Evolutionary conservation across 2,329 filamentous ascomycete genomes (phyloP).

Genomic region (Hymenoscyphus occultus): DNA sequence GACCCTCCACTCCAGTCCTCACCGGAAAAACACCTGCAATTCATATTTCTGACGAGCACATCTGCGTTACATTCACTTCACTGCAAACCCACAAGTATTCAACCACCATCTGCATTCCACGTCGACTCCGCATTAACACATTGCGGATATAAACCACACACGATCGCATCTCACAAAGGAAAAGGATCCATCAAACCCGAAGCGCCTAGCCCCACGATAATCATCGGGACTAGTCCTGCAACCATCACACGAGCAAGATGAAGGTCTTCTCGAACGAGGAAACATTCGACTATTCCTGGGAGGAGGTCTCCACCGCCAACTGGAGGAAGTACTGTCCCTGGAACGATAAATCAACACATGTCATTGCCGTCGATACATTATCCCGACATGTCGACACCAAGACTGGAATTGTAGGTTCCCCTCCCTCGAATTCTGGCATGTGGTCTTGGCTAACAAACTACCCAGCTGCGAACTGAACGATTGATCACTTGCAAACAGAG

Average conservation of each 20-base stretch:
- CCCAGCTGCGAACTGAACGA: conserved; percentile 66
- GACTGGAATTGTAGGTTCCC: conserved; percentile 60
- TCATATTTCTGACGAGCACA: neutral
- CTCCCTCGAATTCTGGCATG: conserved; percentile 22
- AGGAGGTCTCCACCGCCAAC: conserved; percentile 95
- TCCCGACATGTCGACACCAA: conserved; percentile 63
- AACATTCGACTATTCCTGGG: conserved; percentile 97
- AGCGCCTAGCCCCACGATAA: neutral
- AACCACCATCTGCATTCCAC: neutral
- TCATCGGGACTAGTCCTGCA: conserved; percentile 23
- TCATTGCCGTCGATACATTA: conserved; percentile 91
- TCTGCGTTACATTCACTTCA: neutral
- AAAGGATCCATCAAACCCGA: neutral
- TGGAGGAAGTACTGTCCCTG: conserved; percentile 99
- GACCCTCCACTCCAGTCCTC: neutral
- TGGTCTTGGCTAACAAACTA: conserved; percentile 18
- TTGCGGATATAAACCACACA: neutral
- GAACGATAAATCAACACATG: conserved; percentile 98
- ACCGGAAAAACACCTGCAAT: neutral
- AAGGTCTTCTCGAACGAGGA: conserved; percentile 91
- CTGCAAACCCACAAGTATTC: neutral
- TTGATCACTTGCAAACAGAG: conserved; percentile 61
- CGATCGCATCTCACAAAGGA: neutral
- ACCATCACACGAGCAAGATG: conserved; percentile 54
- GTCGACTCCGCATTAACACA: neutral